These are phyloP conservation scores for Jasminum sambac DNA, from an alignment of 257 asterid species.

Conservation along the genomic window DNA sequence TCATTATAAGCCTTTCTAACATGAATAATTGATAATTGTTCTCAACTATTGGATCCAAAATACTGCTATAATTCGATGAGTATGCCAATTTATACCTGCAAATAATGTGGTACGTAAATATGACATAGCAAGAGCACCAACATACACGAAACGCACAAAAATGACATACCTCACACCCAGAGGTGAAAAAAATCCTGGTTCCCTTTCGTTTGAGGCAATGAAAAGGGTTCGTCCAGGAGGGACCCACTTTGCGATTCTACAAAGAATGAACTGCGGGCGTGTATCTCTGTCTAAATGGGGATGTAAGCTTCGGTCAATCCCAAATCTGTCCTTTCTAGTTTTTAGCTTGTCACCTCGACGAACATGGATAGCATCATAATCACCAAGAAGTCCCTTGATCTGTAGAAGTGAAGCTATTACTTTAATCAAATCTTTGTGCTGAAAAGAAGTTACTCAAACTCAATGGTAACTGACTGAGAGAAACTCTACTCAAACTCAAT, in stretches of 20 bases:
- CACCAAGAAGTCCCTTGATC: conserved; percentile 83
- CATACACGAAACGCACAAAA: not conserved
- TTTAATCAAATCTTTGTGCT: too few relatives aligned
- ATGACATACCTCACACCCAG: conserved; percentile 55
- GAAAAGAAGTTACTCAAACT: too few relatives aligned
- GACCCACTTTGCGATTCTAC: conserved; percentile 91
- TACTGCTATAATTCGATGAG: conserved; percentile 73
- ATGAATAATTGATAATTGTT: conserved; percentile 88
- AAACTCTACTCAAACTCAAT: conserved; percentile 1
- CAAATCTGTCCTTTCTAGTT: conserved; percentile 85
- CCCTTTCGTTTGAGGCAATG: conserved; percentile 90
- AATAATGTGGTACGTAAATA: conserved; percentile 5
- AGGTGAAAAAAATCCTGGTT: conserved; percentile 80
- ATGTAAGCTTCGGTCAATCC: conserved; percentile 71
- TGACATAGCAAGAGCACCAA: conserved; percentile 7
- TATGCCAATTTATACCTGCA: conserved; percentile 85
- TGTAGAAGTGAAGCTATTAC: conserved; percentile 36
- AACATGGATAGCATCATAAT: conserved; percentile 93
- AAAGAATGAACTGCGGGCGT: conserved; percentile 77
- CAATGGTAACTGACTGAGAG: conserved; percentile 9
- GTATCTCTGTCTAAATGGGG: conserved; percentile 98
- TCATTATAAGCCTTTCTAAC: conserved; percentile 80
- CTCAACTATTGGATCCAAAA: conserved; percentile 72
- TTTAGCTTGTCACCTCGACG: conserved; percentile 93
- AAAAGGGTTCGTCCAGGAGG: conserved; percentile 78